A percentile compares a stretch with the other conserved stretches of the same genome.
These are phyloP conservation scores for Myochromella boudieri DNA, from an alignment of 768 basidiomycete species.

Conservation along the genomic window DNA sequence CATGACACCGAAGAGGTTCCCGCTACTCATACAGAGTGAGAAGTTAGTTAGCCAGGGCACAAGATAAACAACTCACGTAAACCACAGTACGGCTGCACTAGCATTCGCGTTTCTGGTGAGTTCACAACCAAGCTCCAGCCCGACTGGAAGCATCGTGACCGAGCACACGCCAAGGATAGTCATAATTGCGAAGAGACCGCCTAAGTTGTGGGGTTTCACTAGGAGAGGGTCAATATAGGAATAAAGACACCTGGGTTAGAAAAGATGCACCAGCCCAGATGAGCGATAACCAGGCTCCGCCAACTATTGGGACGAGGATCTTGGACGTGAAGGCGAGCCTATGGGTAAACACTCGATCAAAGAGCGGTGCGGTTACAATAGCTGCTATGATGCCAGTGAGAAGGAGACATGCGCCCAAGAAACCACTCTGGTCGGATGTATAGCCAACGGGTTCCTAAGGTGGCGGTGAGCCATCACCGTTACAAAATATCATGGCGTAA, in stretches of 20 bases:
- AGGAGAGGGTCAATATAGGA: constrained; percentile 7
- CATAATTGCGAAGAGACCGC: constrained; percentile 64
- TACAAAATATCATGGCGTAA: neutral
- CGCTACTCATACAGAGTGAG: constrained; percentile 35
- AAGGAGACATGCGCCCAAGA: constrained; percentile 67
- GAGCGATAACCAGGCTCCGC: constrained; percentile 64
- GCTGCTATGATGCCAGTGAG: constrained; percentile 72
- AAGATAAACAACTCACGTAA: constrained; percentile 46
- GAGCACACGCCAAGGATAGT: constrained; percentile 65
- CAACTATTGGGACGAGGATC: constrained; percentile 60
- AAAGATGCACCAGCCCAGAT: constrained; percentile 72
- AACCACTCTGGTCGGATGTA: constrained; percentile 59
- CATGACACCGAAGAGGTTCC: constrained; percentile 63
- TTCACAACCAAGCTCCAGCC: constrained; percentile 77
- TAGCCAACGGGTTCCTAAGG: constrained; percentile 72
- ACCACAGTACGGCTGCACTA: constrained; percentile 78
- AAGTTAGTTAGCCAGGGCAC: neutral
- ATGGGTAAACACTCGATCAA: constrained; percentile 81
- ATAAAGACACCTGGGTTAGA: neutral
- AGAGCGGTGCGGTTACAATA: constrained; percentile 66
- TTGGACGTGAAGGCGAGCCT: constrained; percentile 63
- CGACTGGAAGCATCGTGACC: constrained; percentile 72
- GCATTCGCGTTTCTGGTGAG: constrained; percentile 77
- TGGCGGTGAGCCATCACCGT: too few species aligned
- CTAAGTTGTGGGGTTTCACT: constrained; percentile 65